phyloP scores from a whole-genome alignment of 1,139 yeast species.

The Taiozyma sp. region DNA sequence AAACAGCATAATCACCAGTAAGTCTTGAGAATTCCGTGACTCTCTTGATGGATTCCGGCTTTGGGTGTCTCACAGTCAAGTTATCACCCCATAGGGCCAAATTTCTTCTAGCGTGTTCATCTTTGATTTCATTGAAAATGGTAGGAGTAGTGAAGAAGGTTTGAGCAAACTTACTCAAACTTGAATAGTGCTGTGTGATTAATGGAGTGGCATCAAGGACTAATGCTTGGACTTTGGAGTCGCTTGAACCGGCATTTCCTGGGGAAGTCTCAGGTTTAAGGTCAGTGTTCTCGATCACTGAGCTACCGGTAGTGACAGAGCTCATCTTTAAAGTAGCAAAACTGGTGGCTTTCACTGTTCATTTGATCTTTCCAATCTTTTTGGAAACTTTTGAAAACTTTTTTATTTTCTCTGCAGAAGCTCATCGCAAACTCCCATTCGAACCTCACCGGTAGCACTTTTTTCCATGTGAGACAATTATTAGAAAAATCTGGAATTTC shows the following conservation, averaged over 20 bases:
- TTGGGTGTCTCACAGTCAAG: conserved; percentile 71
- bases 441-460: neutral
- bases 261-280: neutral
- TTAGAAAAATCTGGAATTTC: neutral
- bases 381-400: neutral
- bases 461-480: neutral
- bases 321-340: neutral
- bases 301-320: neutral
- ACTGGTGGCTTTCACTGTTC: neutral
- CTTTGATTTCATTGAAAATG: conserved; percentile 80
- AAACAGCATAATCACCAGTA: conserved; percentile 88
- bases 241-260: neutral
- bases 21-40: conserved; percentile 75
- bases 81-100: conserved; percentile 71
- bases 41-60: conserved; percentile 52
- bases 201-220: conserved; percentile 95
- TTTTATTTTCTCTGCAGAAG: neutral
- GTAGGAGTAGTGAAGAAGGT: conserved; percentile 87
- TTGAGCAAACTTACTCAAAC: conserved; percentile 64
- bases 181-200: conserved; percentile 79
- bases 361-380: neutral
- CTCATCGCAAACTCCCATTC: neutral
- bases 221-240: conserved; percentile 43
- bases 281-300: neutral
- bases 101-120: conserved; percentile 78